Percentiles rank a stretch among this genome's conserved stretches.
Evolutionary conservation across 805 yeast species (phyloP).

Genomic region (Lipomyces spencermartinsiae): DNA sequence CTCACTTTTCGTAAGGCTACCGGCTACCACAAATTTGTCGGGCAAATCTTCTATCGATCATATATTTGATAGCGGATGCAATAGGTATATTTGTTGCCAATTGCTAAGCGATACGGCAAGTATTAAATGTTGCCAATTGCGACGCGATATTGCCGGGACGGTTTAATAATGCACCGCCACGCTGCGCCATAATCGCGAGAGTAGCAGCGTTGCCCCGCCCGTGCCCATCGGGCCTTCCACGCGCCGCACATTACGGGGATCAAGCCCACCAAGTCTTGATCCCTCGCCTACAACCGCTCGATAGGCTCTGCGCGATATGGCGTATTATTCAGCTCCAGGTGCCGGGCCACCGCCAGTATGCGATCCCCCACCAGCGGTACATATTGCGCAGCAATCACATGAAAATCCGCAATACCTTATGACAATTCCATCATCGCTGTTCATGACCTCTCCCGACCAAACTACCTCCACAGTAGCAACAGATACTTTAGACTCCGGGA

Average conservation of each 20-base stretch:
- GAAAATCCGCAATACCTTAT: not conserved
- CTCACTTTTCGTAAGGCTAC: too few species aligned
- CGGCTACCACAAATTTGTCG: too few species aligned
- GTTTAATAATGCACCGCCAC: not conserved
- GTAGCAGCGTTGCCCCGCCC: not conserved
- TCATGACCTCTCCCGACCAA: conserved; percentile 1
- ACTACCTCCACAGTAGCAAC: not conserved
- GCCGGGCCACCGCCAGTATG: conserved; percentile 1
- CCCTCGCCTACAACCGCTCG: not conserved
- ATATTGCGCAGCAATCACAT: not conserved
- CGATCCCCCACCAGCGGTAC: not conserved
- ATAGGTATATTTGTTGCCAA: too few species aligned
- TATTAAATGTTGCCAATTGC: too few species aligned
- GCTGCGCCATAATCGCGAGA: not conserved
- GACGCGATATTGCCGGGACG: too few species aligned
- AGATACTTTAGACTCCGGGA: not conserved
- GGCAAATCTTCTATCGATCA: too few species aligned
- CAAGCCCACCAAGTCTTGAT: too few species aligned
- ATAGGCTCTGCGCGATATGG: not conserved
- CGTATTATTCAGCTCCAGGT: conserved; percentile 5
- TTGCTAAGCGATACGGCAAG: too few species aligned
- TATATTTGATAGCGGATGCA: too few species aligned
- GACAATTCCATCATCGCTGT: not conserved
- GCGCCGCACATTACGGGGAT: too few species aligned
- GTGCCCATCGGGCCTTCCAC: not conserved